A percentile compares a stretch with the other conserved stretches of the same genome.
Evolutionary conservation across 768 basidiomycete species (phyloP).

Genomic region (Porpolomopsis calyptriformis): DNA sequence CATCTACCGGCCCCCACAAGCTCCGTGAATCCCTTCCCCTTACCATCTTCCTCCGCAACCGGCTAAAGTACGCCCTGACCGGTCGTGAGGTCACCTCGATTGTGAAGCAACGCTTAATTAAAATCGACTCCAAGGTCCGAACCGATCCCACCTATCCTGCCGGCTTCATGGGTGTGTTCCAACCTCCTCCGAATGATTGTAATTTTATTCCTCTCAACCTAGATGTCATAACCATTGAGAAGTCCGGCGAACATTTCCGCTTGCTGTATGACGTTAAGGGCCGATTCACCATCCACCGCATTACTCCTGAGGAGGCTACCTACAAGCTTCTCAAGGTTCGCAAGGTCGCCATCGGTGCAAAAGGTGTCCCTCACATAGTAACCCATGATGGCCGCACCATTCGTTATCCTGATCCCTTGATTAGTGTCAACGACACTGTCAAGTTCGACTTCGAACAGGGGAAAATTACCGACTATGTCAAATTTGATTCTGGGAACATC

Average conservation of each 20-base stretch:
- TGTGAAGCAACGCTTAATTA: conserved; percentile 92
- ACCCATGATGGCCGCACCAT: conserved; percentile 99
- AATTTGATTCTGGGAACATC: conserved; percentile 96
- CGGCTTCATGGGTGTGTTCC: conserved; percentile 84
- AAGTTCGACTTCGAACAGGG: conserved; percentile 92
- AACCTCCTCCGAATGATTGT: neutral
- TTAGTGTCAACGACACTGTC: conserved; percentile 95
- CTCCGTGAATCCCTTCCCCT: conserved; percentile 97
- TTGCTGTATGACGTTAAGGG: conserved; percentile 46
- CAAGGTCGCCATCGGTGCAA: conserved; percentile 81
- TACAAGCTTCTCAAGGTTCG: conserved; percentile 97
- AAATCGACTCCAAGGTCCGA: conserved; percentile 97
- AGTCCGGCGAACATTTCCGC: conserved; percentile 85
- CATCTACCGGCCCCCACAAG: conserved; percentile 98
- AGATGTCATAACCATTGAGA: conserved; percentile 97
- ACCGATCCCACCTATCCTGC: conserved; percentile 95
- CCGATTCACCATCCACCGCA: conserved; percentile 98
- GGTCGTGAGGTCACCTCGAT: conserved; percentile 94
- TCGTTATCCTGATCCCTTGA: conserved; percentile 94
- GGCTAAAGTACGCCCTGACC: conserved; percentile 97
- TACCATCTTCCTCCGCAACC: conserved; percentile 94
- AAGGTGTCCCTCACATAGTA: conserved; percentile 93
- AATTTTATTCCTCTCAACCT: conserved; percentile 4
- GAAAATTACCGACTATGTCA: conserved; percentile 87
- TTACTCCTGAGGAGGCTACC: conserved; percentile 91